phyloP scores from a whole-genome alignment of 208 protist species.

The Polymyxa betae region DNA sequence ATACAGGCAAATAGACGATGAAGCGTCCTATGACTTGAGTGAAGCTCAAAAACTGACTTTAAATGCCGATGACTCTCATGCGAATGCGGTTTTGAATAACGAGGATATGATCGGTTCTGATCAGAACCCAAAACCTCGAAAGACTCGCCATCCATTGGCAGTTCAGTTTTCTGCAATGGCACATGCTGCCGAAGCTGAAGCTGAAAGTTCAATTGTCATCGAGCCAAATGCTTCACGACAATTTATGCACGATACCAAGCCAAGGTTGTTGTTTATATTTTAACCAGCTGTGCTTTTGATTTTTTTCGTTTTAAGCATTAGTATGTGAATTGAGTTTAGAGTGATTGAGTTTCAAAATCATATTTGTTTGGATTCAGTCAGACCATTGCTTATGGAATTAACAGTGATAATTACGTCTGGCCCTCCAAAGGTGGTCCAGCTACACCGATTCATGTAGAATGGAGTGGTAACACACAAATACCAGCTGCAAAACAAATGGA shows the following conservation, averaged over 20 bases:
- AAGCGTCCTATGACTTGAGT: too few species aligned
- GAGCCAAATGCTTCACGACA: not conserved
- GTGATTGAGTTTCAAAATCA: too few species aligned
- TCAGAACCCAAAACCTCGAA: too few species aligned
- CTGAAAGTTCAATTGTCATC: not conserved
- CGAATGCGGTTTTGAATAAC: too few species aligned
- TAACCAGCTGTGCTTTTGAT: not conserved
- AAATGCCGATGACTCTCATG: too few species aligned
- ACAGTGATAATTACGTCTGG: not conserved
- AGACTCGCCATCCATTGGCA: not conserved
- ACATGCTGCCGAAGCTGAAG: not conserved
- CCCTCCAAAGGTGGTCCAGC: not conserved
- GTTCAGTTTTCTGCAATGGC: not conserved
- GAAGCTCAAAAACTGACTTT: too few species aligned
- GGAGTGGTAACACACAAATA: not conserved
- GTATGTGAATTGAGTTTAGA: too few species aligned
- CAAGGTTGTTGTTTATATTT: not conserved
- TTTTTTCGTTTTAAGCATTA: too few species aligned
- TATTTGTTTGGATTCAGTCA: too few species aligned
- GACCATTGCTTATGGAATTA: too few species aligned
- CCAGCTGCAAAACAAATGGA: not conserved
- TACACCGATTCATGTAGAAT: not conserved
- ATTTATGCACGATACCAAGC: not conserved
- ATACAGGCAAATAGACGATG: too few species aligned
- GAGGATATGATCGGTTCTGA: too few species aligned